phyloP scores from a whole-genome alignment of 192 early-diverging fungal species.

The Bifiguratus adelaidae region DNA sequence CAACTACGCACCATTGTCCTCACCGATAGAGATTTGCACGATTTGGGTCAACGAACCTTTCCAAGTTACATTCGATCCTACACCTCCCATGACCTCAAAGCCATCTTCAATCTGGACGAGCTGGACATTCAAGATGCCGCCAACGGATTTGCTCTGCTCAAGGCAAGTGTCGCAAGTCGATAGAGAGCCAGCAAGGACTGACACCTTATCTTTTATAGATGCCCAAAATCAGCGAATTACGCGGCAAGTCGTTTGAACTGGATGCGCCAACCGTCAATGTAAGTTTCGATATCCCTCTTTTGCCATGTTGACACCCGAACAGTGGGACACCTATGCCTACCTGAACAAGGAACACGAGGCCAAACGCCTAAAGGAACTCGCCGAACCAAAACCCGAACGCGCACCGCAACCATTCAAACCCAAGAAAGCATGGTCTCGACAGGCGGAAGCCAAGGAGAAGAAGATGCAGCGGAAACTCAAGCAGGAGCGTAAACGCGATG shows the following conservation, averaged over 20 bases:
- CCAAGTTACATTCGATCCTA: slow-evolving; percentile 88
- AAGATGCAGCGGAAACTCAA: slow-evolving; percentile 57
- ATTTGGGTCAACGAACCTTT: slow-evolving; percentile 74
- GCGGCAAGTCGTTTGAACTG: slow-evolving; percentile 32
- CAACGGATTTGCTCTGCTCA: slow-evolving; percentile 68
- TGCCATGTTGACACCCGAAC: not conserved
- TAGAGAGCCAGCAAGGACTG: not conserved
- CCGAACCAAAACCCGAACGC: slow-evolving; percentile 9
- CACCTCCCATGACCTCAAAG: slow-evolving; percentile 85
- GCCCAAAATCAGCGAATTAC: slow-evolving; percentile 93
- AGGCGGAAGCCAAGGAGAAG: slow-evolving; percentile 55
- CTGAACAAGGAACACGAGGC: slow-evolving; percentile 60
- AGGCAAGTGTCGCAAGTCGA: slow-evolving; percentile 5
- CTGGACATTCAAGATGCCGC: slow-evolving; percentile 72
- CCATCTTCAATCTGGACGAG: slow-evolving; percentile 83
- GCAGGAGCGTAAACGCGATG: slow-evolving; percentile 40
- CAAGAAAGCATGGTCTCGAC: slow-evolving; percentile 54
- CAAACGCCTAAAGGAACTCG: slow-evolving; percentile 44
- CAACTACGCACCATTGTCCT: slow-evolving; percentile 41
- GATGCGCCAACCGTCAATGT: slow-evolving; percentile 29
- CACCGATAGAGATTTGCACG: slow-evolving; percentile 70
- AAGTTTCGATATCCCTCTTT: slow-evolving; percentile 11
- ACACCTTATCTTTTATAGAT: slow-evolving; percentile 23
- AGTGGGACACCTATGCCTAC: slow-evolving; percentile 57
- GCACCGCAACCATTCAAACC: not conserved